phyloP scores from a whole-genome alignment of 2,329 filamentous ascomycete genomes.

The Blastomyces emzantsi region DNA sequence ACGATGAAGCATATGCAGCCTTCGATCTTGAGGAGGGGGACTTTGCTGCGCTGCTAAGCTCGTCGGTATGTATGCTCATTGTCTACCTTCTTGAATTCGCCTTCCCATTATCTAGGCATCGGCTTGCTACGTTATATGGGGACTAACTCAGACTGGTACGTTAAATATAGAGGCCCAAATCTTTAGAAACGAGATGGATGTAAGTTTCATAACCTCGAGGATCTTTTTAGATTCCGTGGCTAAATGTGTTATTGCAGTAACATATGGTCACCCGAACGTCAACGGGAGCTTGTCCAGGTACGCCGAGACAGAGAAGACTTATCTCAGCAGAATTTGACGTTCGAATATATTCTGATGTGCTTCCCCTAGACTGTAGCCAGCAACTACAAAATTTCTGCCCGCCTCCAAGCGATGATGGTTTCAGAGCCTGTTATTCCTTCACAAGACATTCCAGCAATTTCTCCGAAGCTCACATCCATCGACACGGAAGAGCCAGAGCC shows the following conservation, averaged over 20 bases:
- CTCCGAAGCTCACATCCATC: slow-evolving; percentile 15
- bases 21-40: slow-evolving; percentile 30
- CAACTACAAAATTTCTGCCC: slow-evolving; percentile 59
- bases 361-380: slow-evolving; percentile 41
- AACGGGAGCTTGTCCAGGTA: slow-evolving; percentile 47
- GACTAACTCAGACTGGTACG: background rate
- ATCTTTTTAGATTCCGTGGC: slow-evolving; percentile 8
- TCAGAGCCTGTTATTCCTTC: slow-evolving; percentile 39
- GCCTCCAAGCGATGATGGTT: slow-evolving; percentile 55
- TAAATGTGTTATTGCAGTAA: slow-evolving; percentile 41
- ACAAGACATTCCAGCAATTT: slow-evolving; percentile 17
- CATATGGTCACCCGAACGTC: slow-evolving; percentile 58
- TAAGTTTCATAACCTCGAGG: slow-evolving; percentile 29
- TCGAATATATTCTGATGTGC: background rate
- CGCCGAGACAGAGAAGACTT: background rate
- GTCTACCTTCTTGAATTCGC: background rate
- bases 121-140: background rate
- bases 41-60: slow-evolving; percentile 26
- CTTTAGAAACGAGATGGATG: slow-evolving; percentile 60
- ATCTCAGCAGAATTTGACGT: background rate
- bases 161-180: slow-evolving; percentile 35
- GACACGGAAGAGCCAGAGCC: slow-evolving; percentile 10
- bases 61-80: slow-evolving; percentile 22
- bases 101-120: no score
- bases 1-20: slow-evolving; percentile 35